Conservation (phyloP, 2,329 filamentous ascomycete genomes). For the Fusarium buxicola region DNA sequence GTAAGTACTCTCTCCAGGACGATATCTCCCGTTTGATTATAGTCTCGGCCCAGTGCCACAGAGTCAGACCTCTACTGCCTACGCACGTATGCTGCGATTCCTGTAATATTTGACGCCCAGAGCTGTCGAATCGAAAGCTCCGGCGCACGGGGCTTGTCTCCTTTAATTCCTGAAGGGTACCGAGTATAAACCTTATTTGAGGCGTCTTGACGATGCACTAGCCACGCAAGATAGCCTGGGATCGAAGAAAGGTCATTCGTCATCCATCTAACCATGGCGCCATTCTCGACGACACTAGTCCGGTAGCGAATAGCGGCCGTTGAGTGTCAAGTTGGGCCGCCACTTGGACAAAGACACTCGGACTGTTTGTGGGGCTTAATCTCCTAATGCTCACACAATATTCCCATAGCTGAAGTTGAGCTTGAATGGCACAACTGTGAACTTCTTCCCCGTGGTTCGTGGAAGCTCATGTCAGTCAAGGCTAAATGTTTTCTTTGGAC, state of each 20-base stretch:
- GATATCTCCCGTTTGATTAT: slow-evolving; percentile 4
- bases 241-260: slow-evolving; percentile 22
- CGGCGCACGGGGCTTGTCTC: slow-evolving; percentile 13
- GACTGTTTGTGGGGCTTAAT: slow-evolving; percentile 1
- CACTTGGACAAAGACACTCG: slow-evolving; percentile 5
- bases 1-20: no score
- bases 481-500: slow-evolving; percentile 2
- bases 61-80: slow-evolving; percentile 5
- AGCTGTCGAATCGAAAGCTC: slow-evolving; percentile 22
- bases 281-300: slow-evolving; percentile 14
- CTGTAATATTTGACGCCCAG: slow-evolving; percentile 11
- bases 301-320: slow-evolving; percentile 29
- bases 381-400: neutral
- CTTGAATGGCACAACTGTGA: neutral
- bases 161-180: slow-evolving; percentile 10
- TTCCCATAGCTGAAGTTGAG: no score
- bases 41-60: neutral
- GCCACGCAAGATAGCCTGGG: slow-evolving; percentile 25
- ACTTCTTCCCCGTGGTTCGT: neutral
- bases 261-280: slow-evolving; percentile 10
- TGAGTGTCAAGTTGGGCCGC: slow-evolving; percentile 20
- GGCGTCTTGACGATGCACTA: slow-evolving; percentile 16
- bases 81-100: slow-evolving; percentile 8
- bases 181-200: slow-evolving; percentile 1
- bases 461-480: neutral